phyloP scores from a whole-genome alignment of 148 eudicot species.

The Persicaria tinctoria region DNA sequence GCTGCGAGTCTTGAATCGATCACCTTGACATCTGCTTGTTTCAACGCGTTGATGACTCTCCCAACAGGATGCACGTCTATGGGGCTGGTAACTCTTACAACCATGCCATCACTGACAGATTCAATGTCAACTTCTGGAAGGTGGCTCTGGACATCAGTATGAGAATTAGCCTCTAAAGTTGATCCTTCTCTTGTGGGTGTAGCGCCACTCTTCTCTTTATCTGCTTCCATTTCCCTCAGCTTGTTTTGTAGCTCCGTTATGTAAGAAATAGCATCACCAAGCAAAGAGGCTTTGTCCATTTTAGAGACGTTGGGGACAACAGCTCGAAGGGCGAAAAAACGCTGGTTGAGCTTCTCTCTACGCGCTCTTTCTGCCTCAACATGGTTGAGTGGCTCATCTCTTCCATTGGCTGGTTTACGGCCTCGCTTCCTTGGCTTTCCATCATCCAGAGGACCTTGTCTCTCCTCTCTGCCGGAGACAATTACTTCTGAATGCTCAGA shows the following conservation, averaged over 20 bases:
- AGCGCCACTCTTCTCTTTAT: conserved; percentile 22
- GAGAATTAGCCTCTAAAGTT: neutral
- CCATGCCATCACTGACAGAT: conserved; percentile 28
- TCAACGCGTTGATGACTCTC: conserved; percentile 37
- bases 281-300: conserved; percentile 62
- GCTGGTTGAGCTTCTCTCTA: conserved; percentile 49
- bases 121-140: conserved; percentile 29
- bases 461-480: conserved; percentile 1
- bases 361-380: conserved; percentile 54
- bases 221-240: conserved; percentile 45
- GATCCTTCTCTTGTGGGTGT: neutral
- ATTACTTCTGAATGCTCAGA: conserved; percentile 61
- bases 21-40: conserved; percentile 32
- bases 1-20: conserved; percentile 39
- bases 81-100: conserved; percentile 42
- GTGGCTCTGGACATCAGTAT: conserved; percentile 5
- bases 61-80: conserved; percentile 46
- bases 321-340: conserved; percentile 39
- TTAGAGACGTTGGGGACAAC: conserved; percentile 57
- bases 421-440: conserved; percentile 68
- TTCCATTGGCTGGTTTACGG: conserved; percentile 57
- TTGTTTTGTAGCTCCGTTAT: conserved; percentile 51
- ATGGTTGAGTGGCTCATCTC: conserved; percentile 55
- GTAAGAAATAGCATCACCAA: conserved; percentile 48
- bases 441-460: conserved; percentile 34